Evolutionary conservation across 139 green algal genomes (phyloP).

Genomic region (Haematococcus sp.): DNA sequence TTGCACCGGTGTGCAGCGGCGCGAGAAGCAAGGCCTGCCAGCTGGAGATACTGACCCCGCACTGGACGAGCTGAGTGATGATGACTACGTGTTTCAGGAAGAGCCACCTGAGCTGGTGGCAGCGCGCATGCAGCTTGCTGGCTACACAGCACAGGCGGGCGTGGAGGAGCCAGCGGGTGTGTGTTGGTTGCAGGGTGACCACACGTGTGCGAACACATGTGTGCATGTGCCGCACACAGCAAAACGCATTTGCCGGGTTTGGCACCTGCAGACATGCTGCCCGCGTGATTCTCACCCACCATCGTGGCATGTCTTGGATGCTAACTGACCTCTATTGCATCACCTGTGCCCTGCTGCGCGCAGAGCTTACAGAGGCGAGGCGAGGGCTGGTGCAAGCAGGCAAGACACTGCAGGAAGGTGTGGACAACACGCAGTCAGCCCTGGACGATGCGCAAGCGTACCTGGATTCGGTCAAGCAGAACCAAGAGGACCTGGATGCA

Average conservation of each 20-base stretch:
- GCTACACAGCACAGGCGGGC: slow-evolving; percentile 34
- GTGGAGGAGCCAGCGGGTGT: slow-evolving; percentile 51
- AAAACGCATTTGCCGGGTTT: not conserved
- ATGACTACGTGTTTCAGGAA: slow-evolving; percentile 33
- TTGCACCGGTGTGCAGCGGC: slow-evolving; percentile 36
- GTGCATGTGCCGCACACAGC: not conserved
- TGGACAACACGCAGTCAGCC: too few relatives aligned
- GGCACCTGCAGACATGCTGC: not conserved
- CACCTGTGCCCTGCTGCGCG: not conserved
- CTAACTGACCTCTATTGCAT: not conserved
- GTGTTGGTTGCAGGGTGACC: not conserved
- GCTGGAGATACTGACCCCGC: slow-evolving; percentile 74
- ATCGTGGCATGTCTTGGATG: too few relatives aligned
- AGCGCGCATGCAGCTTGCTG: slow-evolving; percentile 45
- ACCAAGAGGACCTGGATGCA: slow-evolving; percentile 32
- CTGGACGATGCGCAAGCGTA: slow-evolving; percentile 24
- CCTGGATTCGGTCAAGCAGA: slow-evolving; percentile 33
- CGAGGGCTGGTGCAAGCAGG: slow-evolving; percentile 3
- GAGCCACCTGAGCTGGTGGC: slow-evolving; percentile 59
- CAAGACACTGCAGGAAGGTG: too few relatives aligned
- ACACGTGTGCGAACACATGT: too few relatives aligned
- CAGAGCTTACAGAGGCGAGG: slow-evolving; percentile 24
- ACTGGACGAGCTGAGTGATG: slow-evolving; percentile 62
- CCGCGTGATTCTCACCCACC: too few relatives aligned
- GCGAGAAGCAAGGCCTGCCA: slow-evolving; percentile 61